phyloP scores from a whole-genome alignment of 345 rosid species.

The Citrus unshiu region DNA sequence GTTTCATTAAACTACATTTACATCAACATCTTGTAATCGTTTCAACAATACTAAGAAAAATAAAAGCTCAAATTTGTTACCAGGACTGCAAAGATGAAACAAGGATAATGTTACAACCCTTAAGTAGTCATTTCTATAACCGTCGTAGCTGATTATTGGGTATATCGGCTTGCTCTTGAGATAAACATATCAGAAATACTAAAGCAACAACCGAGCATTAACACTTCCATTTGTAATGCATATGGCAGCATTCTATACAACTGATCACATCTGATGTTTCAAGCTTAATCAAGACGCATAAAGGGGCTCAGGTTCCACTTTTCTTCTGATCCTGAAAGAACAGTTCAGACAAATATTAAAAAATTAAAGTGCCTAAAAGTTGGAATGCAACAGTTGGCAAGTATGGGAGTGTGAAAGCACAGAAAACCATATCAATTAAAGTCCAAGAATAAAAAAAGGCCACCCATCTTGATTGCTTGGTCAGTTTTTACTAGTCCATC shows the following conservation, averaged over 20 bases:
- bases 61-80: not conserved
- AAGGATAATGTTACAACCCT: not conserved
- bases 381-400: not conserved
- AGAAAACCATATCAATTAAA: not conserved
- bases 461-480: not conserved
- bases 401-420: not conserved
- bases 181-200: not conserved
- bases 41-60: not conserved
- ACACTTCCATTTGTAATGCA: not conserved
- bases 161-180: not conserved
- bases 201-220: not conserved
- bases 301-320: constrained; percentile 71
- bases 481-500: not conserved
- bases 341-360: constrained; percentile 3
- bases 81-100: not conserved
- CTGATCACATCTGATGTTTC: not conserved
- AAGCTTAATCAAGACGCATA: constrained; percentile 37
- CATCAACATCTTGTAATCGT: not conserved
- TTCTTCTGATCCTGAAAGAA: constrained; percentile 68
- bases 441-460: not conserved
- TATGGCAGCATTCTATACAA: not conserved
- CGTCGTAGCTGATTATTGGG: no score
- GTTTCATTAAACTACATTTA: not conserved
- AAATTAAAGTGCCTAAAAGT: not conserved
- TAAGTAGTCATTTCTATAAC: not conserved